These are phyloP conservation scores for Malassezia equina DNA, from an alignment of 1,284 basidiomycete species.

Conservation along the genomic window DNA sequence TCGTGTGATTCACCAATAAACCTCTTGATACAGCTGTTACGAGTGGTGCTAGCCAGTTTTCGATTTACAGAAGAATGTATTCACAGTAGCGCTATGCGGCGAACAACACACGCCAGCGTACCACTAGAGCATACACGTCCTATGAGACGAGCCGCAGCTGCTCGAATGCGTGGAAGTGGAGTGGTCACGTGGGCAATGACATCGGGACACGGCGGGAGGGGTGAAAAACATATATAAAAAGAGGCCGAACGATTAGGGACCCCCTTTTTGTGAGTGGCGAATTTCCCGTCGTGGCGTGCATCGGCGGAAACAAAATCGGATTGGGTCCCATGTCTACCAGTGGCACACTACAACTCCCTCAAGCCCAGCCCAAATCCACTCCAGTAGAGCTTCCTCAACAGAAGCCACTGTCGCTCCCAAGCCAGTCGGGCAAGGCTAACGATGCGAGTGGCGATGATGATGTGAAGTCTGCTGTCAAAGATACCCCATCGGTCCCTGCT, in stretches of 20 bases:
- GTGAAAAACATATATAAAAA: conserved; percentile 17
- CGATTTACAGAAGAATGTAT: neutral
- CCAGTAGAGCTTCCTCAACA: conserved; percentile 1
- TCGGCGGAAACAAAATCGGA: neutral
- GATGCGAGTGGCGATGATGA: neutral
- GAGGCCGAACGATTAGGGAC: neutral
- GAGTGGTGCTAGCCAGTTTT: neutral
- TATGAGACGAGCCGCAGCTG: neutral
- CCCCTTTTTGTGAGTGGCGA: neutral
- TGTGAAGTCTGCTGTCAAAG: conserved; percentile 9
- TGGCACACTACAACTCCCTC: conserved; percentile 15
- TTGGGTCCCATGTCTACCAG: conserved; percentile 8
- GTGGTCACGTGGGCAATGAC: conserved; percentile 4
- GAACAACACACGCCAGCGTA: neutral
- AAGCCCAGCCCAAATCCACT: conserved; percentile 10
- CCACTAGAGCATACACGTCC: neutral
- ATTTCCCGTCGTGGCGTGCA: neutral
- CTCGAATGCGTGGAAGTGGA: conserved; percentile 1
- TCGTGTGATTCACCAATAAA: neutral
- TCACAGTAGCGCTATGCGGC: neutral
- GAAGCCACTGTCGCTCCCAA: conserved; percentile 11
- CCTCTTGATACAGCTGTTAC: neutral
- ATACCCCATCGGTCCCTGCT: conserved; percentile 9
- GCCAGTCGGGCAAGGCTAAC: neutral
- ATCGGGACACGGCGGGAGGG: conserved; percentile 5